Conservation (phyloP, 371 early-diverging fungal species). For the Apophysomyces sp. region DNA sequence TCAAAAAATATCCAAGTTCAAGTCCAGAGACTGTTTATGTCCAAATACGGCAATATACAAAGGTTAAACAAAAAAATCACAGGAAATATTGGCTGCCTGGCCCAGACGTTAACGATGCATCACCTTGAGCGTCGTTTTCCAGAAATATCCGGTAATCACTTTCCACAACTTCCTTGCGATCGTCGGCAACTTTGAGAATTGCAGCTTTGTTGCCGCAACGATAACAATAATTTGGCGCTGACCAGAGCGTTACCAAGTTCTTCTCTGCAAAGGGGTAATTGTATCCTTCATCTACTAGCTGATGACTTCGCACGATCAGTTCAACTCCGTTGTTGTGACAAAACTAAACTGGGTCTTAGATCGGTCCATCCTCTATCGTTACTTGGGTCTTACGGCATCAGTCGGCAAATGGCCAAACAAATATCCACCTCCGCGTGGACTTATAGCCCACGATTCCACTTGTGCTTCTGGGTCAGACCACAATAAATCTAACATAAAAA, state of each 20-base stretch:
- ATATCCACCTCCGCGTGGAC: conserved; percentile 99
- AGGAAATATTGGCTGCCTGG: conserved; percentile 51
- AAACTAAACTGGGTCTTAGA: conserved; percentile 60
- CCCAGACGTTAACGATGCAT: conserved; percentile 24
- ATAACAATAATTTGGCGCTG: conserved; percentile 99
- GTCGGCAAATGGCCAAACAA: conserved; percentile 96
- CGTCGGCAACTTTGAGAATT: conserved; percentile 81
- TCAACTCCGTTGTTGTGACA: conserved; percentile 94
- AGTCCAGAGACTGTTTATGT: no score
- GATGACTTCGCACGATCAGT: conserved; percentile 96
- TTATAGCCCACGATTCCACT: conserved; percentile 95
- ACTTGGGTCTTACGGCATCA: conserved; percentile 46
- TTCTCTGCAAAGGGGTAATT: conserved; percentile 96
- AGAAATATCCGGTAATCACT: conserved; percentile 78
- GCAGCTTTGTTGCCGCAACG: conserved; percentile 99
- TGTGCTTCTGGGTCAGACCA: conserved; percentile 99
- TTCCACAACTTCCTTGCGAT: conserved; percentile 82
- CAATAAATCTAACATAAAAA: conserved; percentile 67
- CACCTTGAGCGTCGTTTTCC: conserved; percentile 71
- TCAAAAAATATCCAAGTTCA: no score
- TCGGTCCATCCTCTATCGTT: background rate
- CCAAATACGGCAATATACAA: no score
- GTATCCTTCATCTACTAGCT: conserved; percentile 97
- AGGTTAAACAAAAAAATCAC: conserved; percentile 9
- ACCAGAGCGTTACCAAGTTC: conserved; percentile 99